These are phyloP conservation scores for Spathaspora sp. DNA, from an alignment of 805 yeast genomes.

Conservation along the genomic window DNA sequence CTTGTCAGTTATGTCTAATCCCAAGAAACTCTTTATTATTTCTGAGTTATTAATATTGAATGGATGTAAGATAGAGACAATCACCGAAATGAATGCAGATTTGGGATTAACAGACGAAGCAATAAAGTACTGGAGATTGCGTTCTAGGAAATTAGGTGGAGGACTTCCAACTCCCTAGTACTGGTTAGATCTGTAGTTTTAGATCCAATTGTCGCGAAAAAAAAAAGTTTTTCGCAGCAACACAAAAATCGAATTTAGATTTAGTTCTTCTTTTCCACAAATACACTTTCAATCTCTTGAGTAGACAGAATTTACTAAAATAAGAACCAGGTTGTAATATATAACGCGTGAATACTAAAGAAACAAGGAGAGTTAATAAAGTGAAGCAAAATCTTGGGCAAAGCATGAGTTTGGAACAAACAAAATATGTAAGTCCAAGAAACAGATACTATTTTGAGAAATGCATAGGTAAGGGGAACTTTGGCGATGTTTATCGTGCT, in stretches of 20 bases:
- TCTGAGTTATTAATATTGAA: conserved; percentile 57
- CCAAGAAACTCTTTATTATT: conserved; percentile 36
- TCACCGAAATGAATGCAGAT: conserved; percentile 20
- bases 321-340: too few species aligned
- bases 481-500: conserved; percentile 83
- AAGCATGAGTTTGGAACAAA: not conserved
- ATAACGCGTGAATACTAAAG: not conserved
- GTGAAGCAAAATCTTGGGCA: not conserved
- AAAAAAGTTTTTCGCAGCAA: conserved; percentile 4
- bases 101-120: conserved; percentile 45
- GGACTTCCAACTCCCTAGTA: not conserved
- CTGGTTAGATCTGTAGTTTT: not conserved
- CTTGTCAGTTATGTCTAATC: not conserved
- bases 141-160: conserved; percentile 12
- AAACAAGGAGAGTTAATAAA: not conserved
- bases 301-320: too few species aligned
- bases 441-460: conserved; percentile 29
- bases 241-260: not conserved
- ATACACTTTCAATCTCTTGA: not conserved
- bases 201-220: not conserved
- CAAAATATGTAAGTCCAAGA: not conserved
- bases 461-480: conserved; percentile 79
- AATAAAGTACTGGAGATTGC: conserved; percentile 47
- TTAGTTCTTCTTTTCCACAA: conserved; percentile 2
- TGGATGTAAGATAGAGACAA: conserved; percentile 46